Conservation (phyloP, 352 stramenopile species). For the Pythium myriotylum region DNA sequence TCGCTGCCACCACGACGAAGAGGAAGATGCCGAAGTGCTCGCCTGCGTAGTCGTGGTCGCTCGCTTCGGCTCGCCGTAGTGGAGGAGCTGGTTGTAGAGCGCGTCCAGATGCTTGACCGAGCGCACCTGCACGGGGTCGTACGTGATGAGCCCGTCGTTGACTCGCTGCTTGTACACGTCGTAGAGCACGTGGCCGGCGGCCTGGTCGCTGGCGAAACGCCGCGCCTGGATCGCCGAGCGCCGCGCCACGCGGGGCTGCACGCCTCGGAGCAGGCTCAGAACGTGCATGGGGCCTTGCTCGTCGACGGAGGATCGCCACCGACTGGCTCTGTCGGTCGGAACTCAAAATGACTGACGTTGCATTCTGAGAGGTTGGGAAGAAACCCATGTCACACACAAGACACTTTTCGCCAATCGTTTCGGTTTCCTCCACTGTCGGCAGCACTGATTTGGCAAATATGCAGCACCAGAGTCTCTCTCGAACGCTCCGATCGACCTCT, state of each 20-base stretch:
- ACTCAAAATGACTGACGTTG: constrained; percentile 24
- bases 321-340: not conserved
- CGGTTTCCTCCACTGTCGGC: not conserved
- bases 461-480: not conserved
- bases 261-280: constrained; percentile 4
- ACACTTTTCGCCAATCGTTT: constrained; percentile 5
- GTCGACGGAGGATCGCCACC: not conserved
- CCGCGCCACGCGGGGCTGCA: constrained; percentile 16
- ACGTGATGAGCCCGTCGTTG: constrained; percentile 59
- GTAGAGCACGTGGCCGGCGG: constrained; percentile 33
- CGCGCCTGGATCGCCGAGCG: constrained; percentile 13
- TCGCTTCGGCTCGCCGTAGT: constrained; percentile 47
- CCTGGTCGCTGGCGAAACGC: not conserved
- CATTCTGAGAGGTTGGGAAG: constrained; percentile 1
- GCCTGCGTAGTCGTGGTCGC: constrained; percentile 1
- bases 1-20: constrained; percentile 64
- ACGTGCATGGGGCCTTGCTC: constrained; percentile 16
- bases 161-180: constrained; percentile 62
- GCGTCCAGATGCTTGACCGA: constrained; percentile 66
- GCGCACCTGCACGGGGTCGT: constrained; percentile 69
- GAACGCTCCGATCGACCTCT: constrained; percentile 9
- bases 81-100: constrained; percentile 55
- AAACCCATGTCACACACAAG: constrained; percentile 3
- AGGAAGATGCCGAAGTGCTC: not conserved
- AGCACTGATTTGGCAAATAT: not conserved